Percentiles rank a stretch among this genome's conserved stretches.
phyloP scores from a whole-genome alignment of 1,139 yeast genomes.

The Zygosaccharomyces sapae region DNA sequence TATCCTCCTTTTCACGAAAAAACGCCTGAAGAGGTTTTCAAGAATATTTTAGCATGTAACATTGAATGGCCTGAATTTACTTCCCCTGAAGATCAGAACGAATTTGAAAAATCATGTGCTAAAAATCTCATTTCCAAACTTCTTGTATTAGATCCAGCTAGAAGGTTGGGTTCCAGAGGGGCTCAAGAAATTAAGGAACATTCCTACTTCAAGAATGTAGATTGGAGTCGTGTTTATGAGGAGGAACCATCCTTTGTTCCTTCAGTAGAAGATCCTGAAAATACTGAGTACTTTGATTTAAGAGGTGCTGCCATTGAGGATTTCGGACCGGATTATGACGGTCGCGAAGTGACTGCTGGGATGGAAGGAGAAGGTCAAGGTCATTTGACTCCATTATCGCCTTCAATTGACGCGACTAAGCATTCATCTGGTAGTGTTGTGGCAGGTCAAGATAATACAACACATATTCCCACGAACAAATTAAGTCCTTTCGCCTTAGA shows the following conservation, averaged over 20 bases:
- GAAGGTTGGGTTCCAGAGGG: conserved; percentile 71
- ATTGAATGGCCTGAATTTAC: conserved; percentile 80
- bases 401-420: conserved; percentile 8
- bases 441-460: conserved; percentile 28
- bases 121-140: conserved; percentile 66
- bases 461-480: conserved; percentile 24
- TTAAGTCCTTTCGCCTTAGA: conserved; percentile 34
- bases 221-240: conserved; percentile 72
- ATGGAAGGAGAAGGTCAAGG: conserved; percentile 8
- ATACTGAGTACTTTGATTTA: conserved; percentile 84
- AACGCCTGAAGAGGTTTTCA: conserved; percentile 76
- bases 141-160: conserved; percentile 56
- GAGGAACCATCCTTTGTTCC: conserved; percentile 87
- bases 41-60: conserved; percentile 65
- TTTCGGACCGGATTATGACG: conserved; percentile 54
- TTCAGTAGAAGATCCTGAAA: conserved; percentile 69
- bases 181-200: conserved; percentile 75
- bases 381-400: conserved; percentile 10
- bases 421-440: conserved; percentile 16
- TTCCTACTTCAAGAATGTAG: conserved; percentile 65
- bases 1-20: conserved; percentile 91
- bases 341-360: conserved; percentile 33
- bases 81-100: conserved; percentile 47
- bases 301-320: conserved; percentile 77
- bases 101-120: conserved; percentile 61